These are phyloP conservation scores for Rubroboletus pulcherrimus DNA, from an alignment of 768 basidiomycete genomes.

Conservation along the genomic window DNA sequence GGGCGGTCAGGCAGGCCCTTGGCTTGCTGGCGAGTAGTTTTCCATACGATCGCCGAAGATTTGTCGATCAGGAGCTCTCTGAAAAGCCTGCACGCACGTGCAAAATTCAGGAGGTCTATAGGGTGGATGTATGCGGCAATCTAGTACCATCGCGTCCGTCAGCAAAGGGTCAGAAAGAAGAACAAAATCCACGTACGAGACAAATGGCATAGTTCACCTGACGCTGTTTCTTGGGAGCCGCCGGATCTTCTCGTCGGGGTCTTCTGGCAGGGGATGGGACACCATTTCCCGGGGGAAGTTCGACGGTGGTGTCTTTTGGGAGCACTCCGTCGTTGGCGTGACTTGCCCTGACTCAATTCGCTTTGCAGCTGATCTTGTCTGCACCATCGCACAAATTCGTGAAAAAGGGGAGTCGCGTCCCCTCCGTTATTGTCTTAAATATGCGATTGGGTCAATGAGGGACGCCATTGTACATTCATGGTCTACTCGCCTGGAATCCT, in stretches of 20 bases:
- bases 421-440: not conserved
- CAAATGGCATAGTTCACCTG: constrained; percentile 2
- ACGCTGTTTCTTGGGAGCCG: not conserved
- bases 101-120: constrained; percentile 27
- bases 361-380: not conserved
- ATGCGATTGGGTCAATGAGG: not conserved
- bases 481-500: constrained; percentile 44
- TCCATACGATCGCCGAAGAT: constrained; percentile 28
- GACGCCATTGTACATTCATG: constrained; percentile 59
- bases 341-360: not conserved
- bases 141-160: constrained; percentile 18
- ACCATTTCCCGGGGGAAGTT: not conserved
- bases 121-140: constrained; percentile 39
- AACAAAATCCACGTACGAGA: not conserved
- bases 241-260: not conserved
- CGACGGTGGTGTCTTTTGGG: not conserved
- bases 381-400: not conserved
- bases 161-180: not conserved
- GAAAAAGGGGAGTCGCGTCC: not conserved
- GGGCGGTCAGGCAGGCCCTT: constrained; percentile 40
- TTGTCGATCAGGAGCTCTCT: constrained; percentile 34
- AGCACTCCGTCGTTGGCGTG: not conserved
- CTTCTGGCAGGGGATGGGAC: not conserved
- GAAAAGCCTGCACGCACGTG: constrained; percentile 38
- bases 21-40: constrained; percentile 26